Evolutionary conservation across 23 red algal species (phyloP).

Genomic region (Gracilaria vermiculophylla): DNA sequence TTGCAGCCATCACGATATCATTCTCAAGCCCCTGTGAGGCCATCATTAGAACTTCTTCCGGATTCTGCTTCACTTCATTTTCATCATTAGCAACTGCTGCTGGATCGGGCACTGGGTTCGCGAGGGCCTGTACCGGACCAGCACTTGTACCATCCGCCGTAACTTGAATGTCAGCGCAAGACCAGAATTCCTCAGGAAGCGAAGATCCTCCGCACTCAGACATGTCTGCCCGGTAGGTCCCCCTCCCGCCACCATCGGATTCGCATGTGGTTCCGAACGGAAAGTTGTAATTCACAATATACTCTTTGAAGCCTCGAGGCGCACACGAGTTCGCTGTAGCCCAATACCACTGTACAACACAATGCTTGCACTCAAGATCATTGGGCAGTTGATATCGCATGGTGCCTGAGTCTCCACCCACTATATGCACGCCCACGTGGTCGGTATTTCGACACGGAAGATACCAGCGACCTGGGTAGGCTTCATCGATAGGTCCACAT

Average conservation of each 20-base stretch:
- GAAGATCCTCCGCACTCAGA: slow-evolving; percentile 21
- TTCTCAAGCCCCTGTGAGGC: no score
- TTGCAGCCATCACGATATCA: no score
- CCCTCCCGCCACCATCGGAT: slow-evolving; percentile 42
- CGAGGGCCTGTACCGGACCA: slow-evolving; percentile 25
- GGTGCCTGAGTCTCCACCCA: slow-evolving; percentile 51
- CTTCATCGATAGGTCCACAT: slow-evolving; percentile 73
- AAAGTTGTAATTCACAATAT: slow-evolving; percentile 36
- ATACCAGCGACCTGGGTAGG: slow-evolving; percentile 65
- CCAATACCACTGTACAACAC: slow-evolving; percentile 73
- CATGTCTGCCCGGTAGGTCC: slow-evolving; percentile 44
- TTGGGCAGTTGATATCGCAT: slow-evolving; percentile 63
- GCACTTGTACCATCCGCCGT: slow-evolving; percentile 17
- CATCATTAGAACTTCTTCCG: no score
- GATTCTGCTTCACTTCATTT: no score
- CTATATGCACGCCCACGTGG: slow-evolving; percentile 61
- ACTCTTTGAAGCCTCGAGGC: slow-evolving; percentile 55
- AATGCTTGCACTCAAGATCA: slow-evolving; percentile 25
- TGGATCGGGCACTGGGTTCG: no score
- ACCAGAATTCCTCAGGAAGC: slow-evolving; percentile 69
- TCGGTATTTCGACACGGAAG: slow-evolving; percentile 58
- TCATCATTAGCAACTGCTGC: no score
- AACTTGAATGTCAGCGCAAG: slow-evolving; percentile 64
- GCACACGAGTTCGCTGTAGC: slow-evolving; percentile 68
- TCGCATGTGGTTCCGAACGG: slow-evolving; percentile 63